Evolutionary conservation across 129 eudicot species (phyloP), one percentile per base, ranked within the genome.

Genomic region (Chrysanthemum lavandulifolium): DNA sequence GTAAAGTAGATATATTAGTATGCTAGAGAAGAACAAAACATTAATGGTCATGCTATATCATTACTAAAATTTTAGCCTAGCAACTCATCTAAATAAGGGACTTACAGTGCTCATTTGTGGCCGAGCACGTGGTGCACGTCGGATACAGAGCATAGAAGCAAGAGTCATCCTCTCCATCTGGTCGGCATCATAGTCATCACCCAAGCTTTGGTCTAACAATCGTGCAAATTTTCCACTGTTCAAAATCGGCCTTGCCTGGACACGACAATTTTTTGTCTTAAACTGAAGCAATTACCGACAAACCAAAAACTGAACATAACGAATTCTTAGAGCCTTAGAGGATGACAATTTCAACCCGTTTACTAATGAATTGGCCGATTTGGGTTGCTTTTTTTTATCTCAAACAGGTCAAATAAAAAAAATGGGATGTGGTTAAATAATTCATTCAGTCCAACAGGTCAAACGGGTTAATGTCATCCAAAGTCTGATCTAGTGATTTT

Each of bases 121-220:
- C 56, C 98, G 84, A 82, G 97, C 93, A 25, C 97, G 85, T 55
- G 98, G 97, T 65, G 96, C 86, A 52, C 93, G 92, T 76, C 99
- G 83, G 27, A 90, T 90, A 63, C 99, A 94, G 40, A 94, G 96
- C 15, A 86, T 76, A 61, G 97, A 89, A 58, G 99, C 99, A 68
- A 94, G 83, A 78, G 85, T 87, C 96, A 90, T 90, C 78, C 88
- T 82, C 80, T 90, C 97, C 80, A 90, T 82, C 74, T 86, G 82
- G 61, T 90, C 99, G 3, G 25, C 57, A 70, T 94, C 88, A 75
- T 88, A 83, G 23, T 74, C 79, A 77, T 65, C 80, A 19, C 91
- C 88, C 77, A 90, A 77, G 62, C 76, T 67, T 6, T 88, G 84
- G 68, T 94, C 99, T 10, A 94, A 80, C 64, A 94, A 69, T 29